These are phyloP conservation scores for Acanthamoeba royreba DNA, from an alignment of 208 protist genomes.

Conservation along the genomic window DNA sequence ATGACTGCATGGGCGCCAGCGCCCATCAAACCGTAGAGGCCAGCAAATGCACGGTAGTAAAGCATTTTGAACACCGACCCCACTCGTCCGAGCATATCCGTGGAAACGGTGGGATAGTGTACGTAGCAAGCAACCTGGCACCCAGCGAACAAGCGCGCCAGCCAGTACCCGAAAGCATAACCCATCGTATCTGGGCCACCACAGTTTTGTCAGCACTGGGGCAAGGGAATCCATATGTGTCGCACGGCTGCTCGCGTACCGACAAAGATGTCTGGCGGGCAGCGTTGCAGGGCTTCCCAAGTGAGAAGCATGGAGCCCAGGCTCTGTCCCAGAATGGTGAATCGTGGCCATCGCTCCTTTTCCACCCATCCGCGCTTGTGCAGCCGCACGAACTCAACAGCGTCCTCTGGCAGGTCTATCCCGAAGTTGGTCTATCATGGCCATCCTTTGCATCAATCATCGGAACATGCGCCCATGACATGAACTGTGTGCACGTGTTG, in stretches of 20 bases:
- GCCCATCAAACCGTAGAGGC: conserved; percentile 87
- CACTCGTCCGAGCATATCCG: conserved; percentile 74
- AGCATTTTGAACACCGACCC: background rate
- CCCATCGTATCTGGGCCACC: conserved; percentile 92
- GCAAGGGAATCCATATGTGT: conserved; percentile 57
- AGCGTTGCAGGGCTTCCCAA: conserved; percentile 75
- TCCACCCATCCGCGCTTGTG: conserved; percentile 73
- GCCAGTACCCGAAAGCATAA: conserved; percentile 89
- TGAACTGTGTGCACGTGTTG: background rate
- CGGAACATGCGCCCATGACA: no score
- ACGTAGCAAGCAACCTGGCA: conserved; percentile 90
- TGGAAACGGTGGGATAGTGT: conserved; percentile 96
- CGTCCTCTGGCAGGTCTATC: background rate
- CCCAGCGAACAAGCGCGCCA: conserved; percentile 78
- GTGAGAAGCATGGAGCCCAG: conserved; percentile 84
- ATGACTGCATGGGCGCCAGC: conserved; percentile 84
- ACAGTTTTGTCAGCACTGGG: background rate
- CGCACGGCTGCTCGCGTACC: background rate
- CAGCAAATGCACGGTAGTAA: conserved; percentile 89
- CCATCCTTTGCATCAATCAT: conserved; percentile 13
- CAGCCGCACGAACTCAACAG: conserved; percentile 81
- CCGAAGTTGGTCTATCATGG: conserved; percentile 17
- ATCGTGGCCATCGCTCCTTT: conserved; percentile 73
- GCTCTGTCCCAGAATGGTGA: conserved; percentile 91
- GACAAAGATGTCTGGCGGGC: conserved; percentile 65